A percentile compares a stretch with the other conserved stretches of the same genome.
Evolutionary conservation across 139 green algal species (phyloP).

Genomic region (Asterochloris erici): DNA sequence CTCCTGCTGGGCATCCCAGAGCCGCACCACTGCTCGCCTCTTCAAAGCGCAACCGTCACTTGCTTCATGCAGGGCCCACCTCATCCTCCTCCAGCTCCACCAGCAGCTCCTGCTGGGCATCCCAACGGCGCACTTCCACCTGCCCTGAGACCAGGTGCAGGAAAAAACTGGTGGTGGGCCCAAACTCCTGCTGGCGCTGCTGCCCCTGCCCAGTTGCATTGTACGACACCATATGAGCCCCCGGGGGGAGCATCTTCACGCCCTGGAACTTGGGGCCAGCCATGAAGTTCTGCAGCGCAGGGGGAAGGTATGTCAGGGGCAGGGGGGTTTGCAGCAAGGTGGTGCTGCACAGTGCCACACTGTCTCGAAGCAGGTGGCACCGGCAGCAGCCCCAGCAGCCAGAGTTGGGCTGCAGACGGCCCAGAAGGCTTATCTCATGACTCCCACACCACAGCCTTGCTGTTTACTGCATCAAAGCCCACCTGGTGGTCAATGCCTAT

Average conservation of each 20-base stretch:
- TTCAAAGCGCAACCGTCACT: too few species aligned
- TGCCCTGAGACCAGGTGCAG: conserved; percentile 12
- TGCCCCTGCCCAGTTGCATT: conserved; percentile 20
- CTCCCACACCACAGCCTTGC: too few species aligned
- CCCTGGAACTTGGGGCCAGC: conserved; percentile 75
- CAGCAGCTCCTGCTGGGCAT: conserved; percentile 51
- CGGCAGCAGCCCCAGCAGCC: neutral
- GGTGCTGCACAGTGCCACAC: neutral
- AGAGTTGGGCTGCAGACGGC: too few species aligned
- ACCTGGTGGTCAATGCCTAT: conserved; percentile 82
- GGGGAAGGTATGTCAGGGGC: neutral
- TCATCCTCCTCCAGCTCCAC: conserved; percentile 55
- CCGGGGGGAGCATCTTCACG: conserved; percentile 91
- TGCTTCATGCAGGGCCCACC: conserved; percentile 21
- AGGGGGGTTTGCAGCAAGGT: too few species aligned
- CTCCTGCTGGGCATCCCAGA: too few species aligned
- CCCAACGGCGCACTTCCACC: conserved; percentile 64
- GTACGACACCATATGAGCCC: conserved; percentile 77
- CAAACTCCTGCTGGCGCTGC: conserved; percentile 28
- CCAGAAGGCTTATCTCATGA: neutral
- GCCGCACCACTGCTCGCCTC: too few species aligned
- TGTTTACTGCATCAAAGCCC: neutral
- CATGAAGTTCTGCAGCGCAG: conserved; percentile 75
- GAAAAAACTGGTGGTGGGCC: conserved; percentile 54
- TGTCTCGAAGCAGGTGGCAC: neutral